Base-by-base conservation (phyloP, 768 basidiomycete genomes). In the Calvatia gigantea region DNA sequence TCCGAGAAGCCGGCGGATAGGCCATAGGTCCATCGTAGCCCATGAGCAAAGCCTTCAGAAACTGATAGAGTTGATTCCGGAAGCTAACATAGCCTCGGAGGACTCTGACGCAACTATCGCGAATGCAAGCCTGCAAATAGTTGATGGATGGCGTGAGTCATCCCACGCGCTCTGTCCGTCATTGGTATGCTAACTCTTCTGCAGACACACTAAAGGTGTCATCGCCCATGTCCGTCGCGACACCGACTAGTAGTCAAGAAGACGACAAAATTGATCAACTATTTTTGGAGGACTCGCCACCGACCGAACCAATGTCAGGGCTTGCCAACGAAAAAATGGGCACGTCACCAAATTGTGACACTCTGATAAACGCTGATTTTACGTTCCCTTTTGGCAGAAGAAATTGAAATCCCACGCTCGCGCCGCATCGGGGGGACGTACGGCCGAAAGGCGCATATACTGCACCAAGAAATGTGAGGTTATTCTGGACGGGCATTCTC, bases 131-230 rank as follows among this genome's bases (percentile, higher is more conserved):
- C 78, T 89, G 74, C 69, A 76, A 7, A 62, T 87, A 31, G 78
- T 87, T 1, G 75, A 82, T 65, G 87, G 86, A 27, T 86, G 86
- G 85, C 66, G 88, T 88, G 62, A 41, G 79, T 76, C 39, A 27
- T 46, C 44, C 58, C 57, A 14, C 15, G 43, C 15, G 49, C 44
- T 33, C 45, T 38, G 45, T 17, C 42, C 12, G 21, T 14, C 21
- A 42, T n/a, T n/a, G n/a, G 19, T 21, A 25, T 33, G 5, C n/a
- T 52, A 7, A 17, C 43, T 2, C 37, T 48, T 42, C 28, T 41
- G n/a, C n/a, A 56, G 54, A 41, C 12, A 48, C 46, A 12, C 38
- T 56, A 27, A 56, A 27, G 39, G 38, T 56, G 14, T 56, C 54
- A 21, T 56, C 54, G 21, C 54, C 54, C 8, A 11, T 37, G 14